Base-by-base conservation (phyloP, 208 protist species). In the Trypanosoma congolense region DNA sequence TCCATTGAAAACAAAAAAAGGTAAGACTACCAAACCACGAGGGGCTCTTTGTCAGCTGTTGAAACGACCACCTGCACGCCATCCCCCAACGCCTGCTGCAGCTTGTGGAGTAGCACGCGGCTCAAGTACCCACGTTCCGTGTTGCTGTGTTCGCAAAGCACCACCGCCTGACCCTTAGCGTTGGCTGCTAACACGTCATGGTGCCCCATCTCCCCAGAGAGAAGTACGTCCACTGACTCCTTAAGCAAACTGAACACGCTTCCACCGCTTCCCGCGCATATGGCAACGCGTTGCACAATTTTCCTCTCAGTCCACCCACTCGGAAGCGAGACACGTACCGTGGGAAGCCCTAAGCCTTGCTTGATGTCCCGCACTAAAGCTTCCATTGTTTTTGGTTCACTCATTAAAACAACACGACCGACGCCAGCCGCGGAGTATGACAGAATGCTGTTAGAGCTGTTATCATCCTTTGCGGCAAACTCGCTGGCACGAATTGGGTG, bases 121-220 rank as follows among this genome's bases (percentile, higher is more conserved):
- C 36, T 41, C 43, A 96, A 73, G 50, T 84, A 96, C 1, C 92
- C 92, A 10, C 91, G 76, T 77, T 97, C 93, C 0, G 85, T 94
- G 73, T 95, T 96, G 40, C 78, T 93, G 74, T 97, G 93, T 62
- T 96, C 89, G 52, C 77, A 92, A 24, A 97, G 74, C 16, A 97
- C 69, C 19, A 96, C 89, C 28, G 75, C 77, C 61, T 76, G 69
- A n/a, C 80, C 81, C 14, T 65, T 65, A n/a, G 77, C 80, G 31
- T 66, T 83, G 14, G 88, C 86, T 2, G 77, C 83, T 18, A 96
- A 82, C 18, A 96, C 91, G 2, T 97, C 93, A 59, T 97, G 93
- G 55, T 97, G 93, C 2, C 83, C 77, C 86, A 97, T 93, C 69
- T 97, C 90, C 3, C 93, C 93, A 4, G 75, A 88, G 19, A 95